Percentiles rank a stretch among this genome's conserved stretches.
These are phyloP conservation scores for Saturnispora galanensis DNA, from an alignment of 805 yeast species.

Conservation along the genomic window DNA sequence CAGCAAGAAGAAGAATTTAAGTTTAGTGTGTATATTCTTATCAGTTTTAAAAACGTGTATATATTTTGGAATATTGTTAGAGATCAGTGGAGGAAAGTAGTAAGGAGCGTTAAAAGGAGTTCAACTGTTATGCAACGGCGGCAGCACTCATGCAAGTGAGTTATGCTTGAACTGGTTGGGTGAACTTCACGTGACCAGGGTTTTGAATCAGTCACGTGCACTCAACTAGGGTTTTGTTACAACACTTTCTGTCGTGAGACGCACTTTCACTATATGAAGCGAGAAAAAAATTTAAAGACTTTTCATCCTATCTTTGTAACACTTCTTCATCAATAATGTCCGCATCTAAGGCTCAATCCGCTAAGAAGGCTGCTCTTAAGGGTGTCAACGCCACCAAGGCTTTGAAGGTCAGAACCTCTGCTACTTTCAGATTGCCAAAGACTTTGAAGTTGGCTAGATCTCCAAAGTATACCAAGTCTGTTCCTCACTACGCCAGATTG, in stretches of 20 bases:
- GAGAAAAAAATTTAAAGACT: not conserved
- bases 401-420: slow-evolving; percentile 85
- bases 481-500: slow-evolving; percentile 94
- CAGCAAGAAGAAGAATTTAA: slow-evolving; percentile 61
- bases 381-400: slow-evolving; percentile 91
- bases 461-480: slow-evolving; percentile 95
- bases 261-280: slow-evolving; percentile 3
- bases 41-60: not conserved
- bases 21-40: not conserved
- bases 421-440: slow-evolving; percentile 97
- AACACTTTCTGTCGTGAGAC: slow-evolving; percentile 9
- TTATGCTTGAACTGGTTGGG: too few relatives aligned
- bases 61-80: not conserved
- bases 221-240: slow-evolving; percentile 10
- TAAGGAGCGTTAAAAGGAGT: too few relatives aligned
- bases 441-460: slow-evolving; percentile 87
- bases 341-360: slow-evolving; percentile 81
- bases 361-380: slow-evolving; percentile 97
- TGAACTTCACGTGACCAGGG: not conserved
- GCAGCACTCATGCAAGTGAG: too few relatives aligned
- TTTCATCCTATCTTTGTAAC: not conserved
- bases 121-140: too few relatives aligned
- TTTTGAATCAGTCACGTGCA: slow-evolving; percentile 10
- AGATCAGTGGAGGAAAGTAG: too few relatives aligned
- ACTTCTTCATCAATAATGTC: slow-evolving; percentile 9